A percentile compares a stretch with the other conserved stretches of the same genome.
phyloP scores from a whole-genome alignment of 441 rosid species.

The Arabidopsis lyrata region DNA sequence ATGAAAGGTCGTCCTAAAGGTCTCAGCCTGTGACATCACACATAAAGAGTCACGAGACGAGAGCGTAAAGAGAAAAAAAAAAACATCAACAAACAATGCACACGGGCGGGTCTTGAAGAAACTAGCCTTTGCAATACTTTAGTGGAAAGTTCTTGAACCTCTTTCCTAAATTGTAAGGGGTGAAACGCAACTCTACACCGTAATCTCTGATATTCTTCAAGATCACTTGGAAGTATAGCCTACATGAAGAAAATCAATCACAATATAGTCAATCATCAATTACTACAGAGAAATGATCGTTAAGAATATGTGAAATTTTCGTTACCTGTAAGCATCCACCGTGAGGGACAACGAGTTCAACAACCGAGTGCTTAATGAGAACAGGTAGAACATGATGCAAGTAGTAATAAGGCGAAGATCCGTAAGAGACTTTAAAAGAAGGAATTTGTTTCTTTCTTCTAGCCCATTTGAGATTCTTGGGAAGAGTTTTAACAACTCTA shows the following conservation, averaged over 20 bases:
- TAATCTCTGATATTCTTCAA: slow-evolving; percentile 92
- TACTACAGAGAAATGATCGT: not conserved
- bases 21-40: slow-evolving; percentile 56
- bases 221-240: slow-evolving; percentile 81
- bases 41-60: not conserved
- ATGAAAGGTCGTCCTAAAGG: slow-evolving; percentile 90
- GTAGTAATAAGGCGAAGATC: slow-evolving; percentile 86
- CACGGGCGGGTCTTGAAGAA: slow-evolving; percentile 4
- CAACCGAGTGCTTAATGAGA: slow-evolving; percentile 84
- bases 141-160: slow-evolving; percentile 87
- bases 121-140: slow-evolving; percentile 76
- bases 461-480: slow-evolving; percentile 86
- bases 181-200: slow-evolving; percentile 95
- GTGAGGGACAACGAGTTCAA: slow-evolving; percentile 82
- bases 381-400: slow-evolving; percentile 89
- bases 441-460: slow-evolving; percentile 92
- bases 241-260: slow-evolving; percentile 36
- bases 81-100: not conserved
- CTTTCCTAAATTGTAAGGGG: slow-evolving; percentile 83
- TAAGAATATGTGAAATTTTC: not conserved
- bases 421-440: slow-evolving; percentile 72
- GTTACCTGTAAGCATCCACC: slow-evolving; percentile 96
- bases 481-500: slow-evolving; percentile 85
- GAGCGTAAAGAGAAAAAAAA: not conserved
- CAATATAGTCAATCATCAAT: not conserved